phyloP scores from a whole-genome alignment of 306 rosid species.

The Gleditsia sinensis region DNA sequence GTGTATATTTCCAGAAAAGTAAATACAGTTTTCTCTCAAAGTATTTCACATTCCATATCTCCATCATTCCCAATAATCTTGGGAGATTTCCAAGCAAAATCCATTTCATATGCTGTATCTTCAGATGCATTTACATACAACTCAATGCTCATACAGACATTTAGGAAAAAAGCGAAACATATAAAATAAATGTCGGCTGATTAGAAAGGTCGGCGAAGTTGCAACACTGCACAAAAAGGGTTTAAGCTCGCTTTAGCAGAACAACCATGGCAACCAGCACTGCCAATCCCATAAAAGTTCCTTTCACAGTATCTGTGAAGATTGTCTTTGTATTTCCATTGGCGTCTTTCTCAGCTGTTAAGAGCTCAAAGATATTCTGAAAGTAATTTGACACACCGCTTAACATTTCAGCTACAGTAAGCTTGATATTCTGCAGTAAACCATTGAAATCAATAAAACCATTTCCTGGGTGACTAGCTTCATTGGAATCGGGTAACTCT shows the following conservation, averaged over 20 bases:
- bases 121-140: slow-evolving; percentile 10
- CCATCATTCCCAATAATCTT: too few species aligned
- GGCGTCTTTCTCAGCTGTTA: slow-evolving; percentile 39
- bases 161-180: background rate
- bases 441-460: slow-evolving; percentile 17
- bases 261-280: slow-evolving; percentile 62
- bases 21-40: too few species aligned
- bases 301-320: slow-evolving; percentile 37
- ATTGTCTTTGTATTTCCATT: slow-evolving; percentile 33
- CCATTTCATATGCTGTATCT: background rate
- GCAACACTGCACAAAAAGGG: background rate
- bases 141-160: background rate
- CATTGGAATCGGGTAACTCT: slow-evolving; percentile 15
- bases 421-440: slow-evolving; percentile 45
- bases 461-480: background rate
- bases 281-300: slow-evolving; percentile 75
- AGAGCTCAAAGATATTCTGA: slow-evolving; percentile 56
- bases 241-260: slow-evolving; percentile 62
- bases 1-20: too few species aligned
- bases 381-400: slow-evolving; percentile 41
- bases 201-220: slow-evolving; percentile 47
- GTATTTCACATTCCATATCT: too few species aligned
- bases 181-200: background rate
- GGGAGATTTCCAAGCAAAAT: background rate
- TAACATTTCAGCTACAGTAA: slow-evolving; percentile 49